Conservation (phyloP, 257 asterid genomes). For the Lavandula angustifolia region DNA sequence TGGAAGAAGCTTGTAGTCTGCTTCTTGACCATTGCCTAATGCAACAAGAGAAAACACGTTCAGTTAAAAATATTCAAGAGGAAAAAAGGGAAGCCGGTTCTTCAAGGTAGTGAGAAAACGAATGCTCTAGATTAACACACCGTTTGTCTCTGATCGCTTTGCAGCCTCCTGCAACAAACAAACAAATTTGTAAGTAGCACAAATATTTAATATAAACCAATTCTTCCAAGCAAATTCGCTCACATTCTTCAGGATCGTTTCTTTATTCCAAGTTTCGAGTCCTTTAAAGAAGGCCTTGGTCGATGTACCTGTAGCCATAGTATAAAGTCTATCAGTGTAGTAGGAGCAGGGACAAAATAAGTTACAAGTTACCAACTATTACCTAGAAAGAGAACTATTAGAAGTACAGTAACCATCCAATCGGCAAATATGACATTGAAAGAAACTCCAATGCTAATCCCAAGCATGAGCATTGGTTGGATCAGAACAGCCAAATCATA, state of each 20-base stretch:
- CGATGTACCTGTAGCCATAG: conserved; percentile 65
- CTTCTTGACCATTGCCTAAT: conserved; percentile 55
- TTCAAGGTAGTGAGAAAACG: conserved; percentile 9
- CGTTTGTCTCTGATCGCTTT: conserved; percentile 42
- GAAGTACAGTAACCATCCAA: conserved; percentile 98
- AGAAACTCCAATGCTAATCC: conserved; percentile 92
- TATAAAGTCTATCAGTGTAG: conserved; percentile 25
- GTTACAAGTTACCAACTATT: conserved; percentile 28
- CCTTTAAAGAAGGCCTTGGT: conserved; percentile 90
- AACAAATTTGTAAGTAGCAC: conserved; percentile 23
- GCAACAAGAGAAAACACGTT: conserved; percentile 12
- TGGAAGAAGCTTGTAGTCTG: conserved; percentile 80
- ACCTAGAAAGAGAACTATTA: conserved; percentile 86
- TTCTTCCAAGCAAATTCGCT: not conserved
- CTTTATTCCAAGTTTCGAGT: conserved; percentile 90
- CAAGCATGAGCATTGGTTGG: conserved; percentile 98
- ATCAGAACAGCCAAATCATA: conserved; percentile 94
- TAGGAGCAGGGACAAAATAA: conserved; percentile 10
- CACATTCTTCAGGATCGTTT: conserved; percentile 81
- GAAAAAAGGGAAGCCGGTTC: conserved; percentile 3
- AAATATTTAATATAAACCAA: not conserved
- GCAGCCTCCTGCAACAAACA: conserved; percentile 68
- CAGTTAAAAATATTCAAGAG: conserved; percentile 17
- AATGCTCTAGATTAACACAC: conserved; percentile 44
- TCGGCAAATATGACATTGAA: conserved; percentile 92